Conservation (phyloP, 2,329 filamentous ascomycete genomes). For the Pseudocercospora fuligena region DNA sequence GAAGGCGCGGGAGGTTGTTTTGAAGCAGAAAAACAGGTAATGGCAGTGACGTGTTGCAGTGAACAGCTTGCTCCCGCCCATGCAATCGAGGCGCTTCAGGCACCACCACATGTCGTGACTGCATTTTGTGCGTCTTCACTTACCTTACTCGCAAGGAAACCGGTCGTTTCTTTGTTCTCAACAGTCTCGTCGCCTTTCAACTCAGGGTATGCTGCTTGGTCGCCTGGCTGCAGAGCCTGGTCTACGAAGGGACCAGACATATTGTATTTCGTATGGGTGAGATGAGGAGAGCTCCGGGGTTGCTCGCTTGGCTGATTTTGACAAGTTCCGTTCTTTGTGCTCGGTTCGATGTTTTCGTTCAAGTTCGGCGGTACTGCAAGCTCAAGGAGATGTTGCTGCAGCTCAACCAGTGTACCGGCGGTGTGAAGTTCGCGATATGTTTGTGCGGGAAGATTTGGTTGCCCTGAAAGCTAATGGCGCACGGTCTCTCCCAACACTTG, state of each 20-base stretch:
- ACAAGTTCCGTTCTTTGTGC: neutral
- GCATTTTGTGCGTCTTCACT: neutral
- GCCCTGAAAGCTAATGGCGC: neutral
- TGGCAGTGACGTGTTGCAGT: conserved; percentile 13
- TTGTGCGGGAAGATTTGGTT: neutral
- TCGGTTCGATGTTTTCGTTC: neutral
- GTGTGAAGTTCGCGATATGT: neutral
- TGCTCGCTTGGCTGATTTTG: neutral
- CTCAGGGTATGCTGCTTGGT: conserved; percentile 4
- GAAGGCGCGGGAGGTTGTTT: neutral
- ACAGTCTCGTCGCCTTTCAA: conserved; percentile 22
- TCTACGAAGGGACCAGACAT: conserved; percentile 9
- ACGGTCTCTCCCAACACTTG: neutral
- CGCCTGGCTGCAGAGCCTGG: neutral
- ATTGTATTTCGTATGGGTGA: neutral
- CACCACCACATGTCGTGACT: conserved; percentile 11
- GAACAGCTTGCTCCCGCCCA: conserved; percentile 10
- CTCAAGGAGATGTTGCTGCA: neutral
- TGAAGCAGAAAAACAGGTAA: neutral
- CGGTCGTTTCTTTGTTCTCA: conserved; percentile 40
- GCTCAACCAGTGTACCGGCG: neutral
- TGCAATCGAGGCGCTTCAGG: conserved; percentile 12
- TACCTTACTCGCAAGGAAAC: conserved; percentile 52
- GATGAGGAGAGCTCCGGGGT: conserved; percentile 16
- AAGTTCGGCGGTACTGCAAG: neutral